Conservation (phyloP, 805 yeast genomes). For the Candida yuanshanica region DNA sequence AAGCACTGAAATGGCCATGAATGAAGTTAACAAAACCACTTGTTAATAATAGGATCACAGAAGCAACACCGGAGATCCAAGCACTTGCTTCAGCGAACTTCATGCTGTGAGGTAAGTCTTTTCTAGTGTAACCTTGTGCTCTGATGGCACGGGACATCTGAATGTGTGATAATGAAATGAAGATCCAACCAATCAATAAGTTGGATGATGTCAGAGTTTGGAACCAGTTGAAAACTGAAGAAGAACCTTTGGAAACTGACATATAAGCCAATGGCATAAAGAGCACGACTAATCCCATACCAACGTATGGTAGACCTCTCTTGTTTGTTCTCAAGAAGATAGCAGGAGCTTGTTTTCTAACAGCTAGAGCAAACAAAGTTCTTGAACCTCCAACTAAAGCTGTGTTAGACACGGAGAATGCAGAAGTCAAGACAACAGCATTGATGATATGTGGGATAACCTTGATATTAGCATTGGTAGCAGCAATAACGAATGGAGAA, state of each 20-base stretch:
- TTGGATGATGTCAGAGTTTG: slow-evolving; percentile 29
- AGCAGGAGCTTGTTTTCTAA: slow-evolving; percentile 32
- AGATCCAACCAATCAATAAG: slow-evolving; percentile 28
- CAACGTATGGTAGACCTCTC: slow-evolving; percentile 30
- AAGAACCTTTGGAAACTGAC: slow-evolving; percentile 24
- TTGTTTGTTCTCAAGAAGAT: slow-evolving; percentile 27
- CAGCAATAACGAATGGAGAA: slow-evolving; percentile 36
- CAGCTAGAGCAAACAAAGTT: slow-evolving; percentile 30
- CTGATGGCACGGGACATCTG: slow-evolving; percentile 30
- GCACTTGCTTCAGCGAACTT: slow-evolving; percentile 23
- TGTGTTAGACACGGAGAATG: slow-evolving; percentile 32
- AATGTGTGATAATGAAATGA: slow-evolving; percentile 29
- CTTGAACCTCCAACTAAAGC: slow-evolving; percentile 27
- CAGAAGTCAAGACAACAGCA: slow-evolving; percentile 34
- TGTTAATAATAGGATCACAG: slow-evolving; percentile 27
- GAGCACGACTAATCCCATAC: slow-evolving; percentile 11
- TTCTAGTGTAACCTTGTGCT: slow-evolving; percentile 29
- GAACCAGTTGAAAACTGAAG: slow-evolving; percentile 32
- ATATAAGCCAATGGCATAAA: slow-evolving; percentile 35
- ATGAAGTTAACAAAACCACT: slow-evolving; percentile 33
- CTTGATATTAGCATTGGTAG: slow-evolving; percentile 40
- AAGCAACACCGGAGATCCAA: slow-evolving; percentile 27
- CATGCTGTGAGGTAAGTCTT: slow-evolving; percentile 14
- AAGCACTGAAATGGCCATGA: slow-evolving; percentile 23
- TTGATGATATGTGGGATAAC: slow-evolving; percentile 33